Base-by-base conservation (phyloP, 805 yeast species). In the Ogataea zsoltii region DNA sequence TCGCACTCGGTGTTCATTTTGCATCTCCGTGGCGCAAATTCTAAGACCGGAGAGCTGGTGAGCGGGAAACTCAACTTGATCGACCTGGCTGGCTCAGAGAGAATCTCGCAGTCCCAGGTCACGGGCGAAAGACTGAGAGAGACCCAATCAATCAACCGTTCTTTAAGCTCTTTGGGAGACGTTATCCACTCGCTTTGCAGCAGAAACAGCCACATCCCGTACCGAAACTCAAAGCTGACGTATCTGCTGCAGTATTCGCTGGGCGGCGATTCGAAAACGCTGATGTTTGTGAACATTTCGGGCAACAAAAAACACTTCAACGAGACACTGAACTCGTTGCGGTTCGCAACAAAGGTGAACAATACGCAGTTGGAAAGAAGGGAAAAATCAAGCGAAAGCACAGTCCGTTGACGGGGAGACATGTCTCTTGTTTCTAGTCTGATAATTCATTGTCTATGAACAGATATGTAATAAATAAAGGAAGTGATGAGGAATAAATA, bases 11-110 rank as follows among this genome's bases (percentile, higher is more conserved):
- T 92, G 0, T 90, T 88, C 55, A 82, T 79, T 10, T 69, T 94
- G 2, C 67, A 73, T 14, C 67, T 92, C 12, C 45, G 61, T 2
- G 95, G 96, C 0, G 42, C 38, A 3, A 80, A 87, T 57, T 15
- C 51, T 1, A 56, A 58, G 9, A 79, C 85, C 0, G 77, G 79
- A 0, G 78, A 77, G 23, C 48, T 51, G 1, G 63, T 76, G 1
- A 56, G 67, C 13, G 94, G 97, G 10, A 74, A 78, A 2, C 69
- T 92, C 46, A 91, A 92, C 58, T 68, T 92, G 44, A 82, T 94
- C 39, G 99, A 92, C 66, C 71, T 92, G 44, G 99, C 99, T 0
- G 99, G 99, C 2, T 88, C 96, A 0, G 99, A 92, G 68, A 72
- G 98, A 46, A 70, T 91, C 13, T 65, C 82, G 9, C 74, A 78